Base-by-base conservation (phyloP, 116 monocot species). In the Trichopus zeylanicus region DNA sequence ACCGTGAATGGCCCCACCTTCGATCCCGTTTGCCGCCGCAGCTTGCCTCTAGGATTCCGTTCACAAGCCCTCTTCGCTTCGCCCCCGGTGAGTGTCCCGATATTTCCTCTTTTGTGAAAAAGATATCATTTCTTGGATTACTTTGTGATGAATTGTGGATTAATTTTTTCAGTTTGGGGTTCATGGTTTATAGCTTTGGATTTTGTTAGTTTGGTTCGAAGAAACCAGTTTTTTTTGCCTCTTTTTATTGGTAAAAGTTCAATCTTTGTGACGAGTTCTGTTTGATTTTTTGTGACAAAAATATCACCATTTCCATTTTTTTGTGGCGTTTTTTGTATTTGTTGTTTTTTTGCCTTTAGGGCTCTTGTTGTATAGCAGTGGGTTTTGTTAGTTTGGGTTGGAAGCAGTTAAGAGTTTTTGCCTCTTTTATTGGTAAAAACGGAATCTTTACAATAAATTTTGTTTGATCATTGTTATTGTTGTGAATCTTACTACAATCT, bases 1-100 rank as follows among this genome's bases (percentile, higher is more conserved):
- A 33, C 62, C 33, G 57, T 31, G 24, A 60, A 31, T 73, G 19
- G 56, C 22, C 55, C 70, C 63, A 48, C 21, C 25, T 12, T 56
- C 6, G 13, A 21, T 7, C 15, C 61, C 46, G 13, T 39, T 31
- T 31, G 42, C 57, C 29, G 2, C 15, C 19, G 48, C 19, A 46
- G 27, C 21, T 16, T 39, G 26, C 31, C 25, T 19, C 11, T 55
- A 26, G 66, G 49, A 35, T 69, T 62, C 34, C 39, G 26, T 57
- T 25, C 51, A 58, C 67, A n/a, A 29, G 28, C 31, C 6, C 38
- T 26, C 29, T 21, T 22, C 51, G 30, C 15, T 66, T 13, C 48
- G 29, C 18, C 12, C 34, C 46, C 16, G 11, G 12, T 55, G 11
- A 22, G 6, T 57, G 18, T 51, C 12, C 42, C n/a, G 13, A 12